Conservation (phyloP, 2,329 filamentous ascomycete species). For the Botrytis byssoidea region DNA sequence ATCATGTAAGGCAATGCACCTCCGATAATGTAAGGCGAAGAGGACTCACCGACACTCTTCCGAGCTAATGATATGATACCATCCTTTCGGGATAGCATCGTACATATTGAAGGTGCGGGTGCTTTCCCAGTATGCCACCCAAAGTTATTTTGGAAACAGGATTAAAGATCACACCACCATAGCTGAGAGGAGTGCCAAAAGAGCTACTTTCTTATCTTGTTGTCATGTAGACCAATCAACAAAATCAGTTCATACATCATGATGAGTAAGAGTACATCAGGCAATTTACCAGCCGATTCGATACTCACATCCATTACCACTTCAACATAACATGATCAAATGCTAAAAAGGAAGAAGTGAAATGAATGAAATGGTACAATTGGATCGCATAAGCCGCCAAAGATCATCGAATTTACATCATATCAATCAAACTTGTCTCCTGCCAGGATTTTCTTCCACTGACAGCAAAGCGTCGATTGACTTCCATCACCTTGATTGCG, state of each 20-base stretch:
- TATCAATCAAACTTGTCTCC: constrained; percentile 8
- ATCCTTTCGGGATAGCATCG: not conserved
- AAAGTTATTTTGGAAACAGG: not conserved
- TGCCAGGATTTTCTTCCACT: constrained; percentile 8
- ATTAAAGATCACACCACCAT: not conserved
- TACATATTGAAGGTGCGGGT: not conserved
- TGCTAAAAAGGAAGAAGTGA: not conserved
- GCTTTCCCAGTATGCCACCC: not conserved
- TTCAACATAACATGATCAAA: not conserved
- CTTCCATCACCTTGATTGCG: not conserved
- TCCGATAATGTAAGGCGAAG: not conserved
- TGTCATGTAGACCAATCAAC: not conserved
- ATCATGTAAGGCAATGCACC: not conserved
- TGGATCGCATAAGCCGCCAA: not conserved
- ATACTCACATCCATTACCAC: not conserved
- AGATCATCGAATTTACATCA: constrained; percentile 20
- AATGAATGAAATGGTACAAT: not conserved
- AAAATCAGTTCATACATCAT: not conserved
- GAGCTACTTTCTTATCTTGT: not conserved
- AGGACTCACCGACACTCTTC: constrained; percentile 8
- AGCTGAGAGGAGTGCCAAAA: not conserved
- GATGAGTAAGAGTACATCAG: not conserved
- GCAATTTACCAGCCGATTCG: not conserved
- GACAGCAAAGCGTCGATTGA: not conserved
- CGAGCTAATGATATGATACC: not conserved